Conservation (phyloP, 2,329 filamentous ascomycete genomes). For the Colletotrichum chlorophyti region DNA sequence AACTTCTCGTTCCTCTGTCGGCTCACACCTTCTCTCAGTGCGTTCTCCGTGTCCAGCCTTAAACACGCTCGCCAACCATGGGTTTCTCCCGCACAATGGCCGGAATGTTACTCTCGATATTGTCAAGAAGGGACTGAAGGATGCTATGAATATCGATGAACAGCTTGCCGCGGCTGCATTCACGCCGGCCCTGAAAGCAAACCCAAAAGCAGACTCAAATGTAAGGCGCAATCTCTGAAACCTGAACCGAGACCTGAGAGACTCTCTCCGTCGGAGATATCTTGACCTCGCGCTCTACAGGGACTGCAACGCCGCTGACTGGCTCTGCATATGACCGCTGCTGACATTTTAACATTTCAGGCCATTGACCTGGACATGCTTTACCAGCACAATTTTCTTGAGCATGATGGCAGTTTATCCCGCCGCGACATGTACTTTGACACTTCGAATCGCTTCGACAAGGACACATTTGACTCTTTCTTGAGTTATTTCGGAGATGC, state of each 20-base stretch:
- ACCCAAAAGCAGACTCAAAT: constrained; percentile 49
- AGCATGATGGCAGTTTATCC: constrained; percentile 55
- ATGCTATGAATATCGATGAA: constrained; percentile 50
- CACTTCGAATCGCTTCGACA: constrained; percentile 58
- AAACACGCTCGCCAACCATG: constrained; percentile 58
- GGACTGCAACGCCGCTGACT: too few species aligned
- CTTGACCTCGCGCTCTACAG: too few species aligned
- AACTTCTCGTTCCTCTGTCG: neutral
- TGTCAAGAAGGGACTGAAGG: constrained; percentile 44
- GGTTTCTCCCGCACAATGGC: constrained; percentile 54
- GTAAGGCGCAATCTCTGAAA: constrained; percentile 38
- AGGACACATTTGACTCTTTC: constrained; percentile 54
- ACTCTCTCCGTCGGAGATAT: too few species aligned
- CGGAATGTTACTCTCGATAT: constrained; percentile 46
- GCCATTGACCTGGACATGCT: constrained; percentile 42
- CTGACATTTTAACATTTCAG: neutral
- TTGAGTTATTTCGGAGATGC: constrained; percentile 50
- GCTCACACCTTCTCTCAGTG: constrained; percentile 31
- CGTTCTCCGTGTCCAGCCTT: constrained; percentile 57
- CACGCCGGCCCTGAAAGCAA: constrained; percentile 45
- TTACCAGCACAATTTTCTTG: constrained; percentile 53
- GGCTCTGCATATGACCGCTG: constrained; percentile 31
- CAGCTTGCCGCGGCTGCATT: constrained; percentile 48
- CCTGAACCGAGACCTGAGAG: too few species aligned
- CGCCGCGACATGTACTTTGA: constrained; percentile 58